Evolutionary conservation across 208 protist species (phyloP), one percentile per base, ranked within the genome.

Genomic region (Trypanosoma scelopori): DNA sequence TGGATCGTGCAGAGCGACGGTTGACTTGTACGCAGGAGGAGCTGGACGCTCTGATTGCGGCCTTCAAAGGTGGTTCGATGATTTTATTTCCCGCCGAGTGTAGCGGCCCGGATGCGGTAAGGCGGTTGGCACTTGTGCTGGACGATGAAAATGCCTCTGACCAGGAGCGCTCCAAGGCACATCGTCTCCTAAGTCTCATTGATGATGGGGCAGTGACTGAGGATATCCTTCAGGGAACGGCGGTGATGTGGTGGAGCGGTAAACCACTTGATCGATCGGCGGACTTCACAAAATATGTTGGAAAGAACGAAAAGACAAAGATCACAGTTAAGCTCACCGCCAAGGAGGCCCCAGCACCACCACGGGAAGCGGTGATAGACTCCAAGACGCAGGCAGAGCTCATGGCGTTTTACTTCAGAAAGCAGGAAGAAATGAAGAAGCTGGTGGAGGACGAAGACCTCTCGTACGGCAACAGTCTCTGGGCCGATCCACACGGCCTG

Each of bases 361-460:
- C 91, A 11, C 78, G 92, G 1, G 94, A 98, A 64, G 83, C 93
- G 11, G 84, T 60, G 11, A 65, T 97, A 4, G 87, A 95, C 61
- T 72, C 76, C 25, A 78, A 88, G 43, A 76, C 87, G 23, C 92
- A 98, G 78, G 74, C 85, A 13, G 88, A 97, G 69, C 79, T 98
- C 9, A 96, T 98, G 90, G 66, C 90, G 39, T 89, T 94, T 60
- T 98, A 85, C 74, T 92, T 93, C 67, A 77, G 77, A 16, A 96
- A 97, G 60, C 94, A 98, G 69, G 93, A 97, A 66, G 91, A 98
- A 55, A 85, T 86, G 74, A 97, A 98, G 74, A 97, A 97, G 71
- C 35, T 97, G 20, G 65, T 94, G 0, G 91, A 95, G 58, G 93
- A 97, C 58, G 91, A 95, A 37, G 93, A 97, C 61, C 80, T 95